Base-by-base conservation (phyloP, 2,329 filamentous ascomycete genomes). In the Calonectria naviculata region DNA sequence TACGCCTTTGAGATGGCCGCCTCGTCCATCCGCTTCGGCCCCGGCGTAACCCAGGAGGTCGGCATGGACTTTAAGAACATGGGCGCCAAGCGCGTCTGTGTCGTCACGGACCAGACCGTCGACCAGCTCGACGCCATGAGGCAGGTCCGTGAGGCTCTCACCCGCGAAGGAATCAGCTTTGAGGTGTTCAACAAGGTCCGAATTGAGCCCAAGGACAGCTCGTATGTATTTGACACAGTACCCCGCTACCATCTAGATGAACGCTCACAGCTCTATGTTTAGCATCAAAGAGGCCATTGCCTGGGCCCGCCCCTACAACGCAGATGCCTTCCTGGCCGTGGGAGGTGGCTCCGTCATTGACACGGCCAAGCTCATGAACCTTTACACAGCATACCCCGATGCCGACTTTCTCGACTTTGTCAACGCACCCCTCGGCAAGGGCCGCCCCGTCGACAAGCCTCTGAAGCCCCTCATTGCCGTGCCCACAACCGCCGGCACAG, bases 1-100 rank as follows among this genome's bases (percentile, higher is more conserved):
- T 99, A 99, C 85, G 97, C 97, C 17, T 99, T 99, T 81, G 97
- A 99, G 83, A 97, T 99, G 96, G 97, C 97, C 0, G 95, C 97
- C 1, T 97, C 94, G 1, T 94, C 93, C 31, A 98, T 99, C 79
- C 92, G 97, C 15, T 99, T 98, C 78, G 97, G 97, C 0, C 94
- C 95, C 0, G 97, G 97, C 7, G 94, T 93, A 68, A 99, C 97
- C 28, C 94, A 95, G 83, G 97, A 99, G 84, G 95, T 99, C 24
- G 97, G 97, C 74, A 98, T 98, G 97, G 97, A 99, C 84, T 92
- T 98, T 76, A 93, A 92, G 84, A 98, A 99, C 81, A 89, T 99
- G 87, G 93, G 94, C 17, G 92, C 93, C 8, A 93, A 94, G 86
- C 92, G 92, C 52, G 96, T 99, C 69, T 94, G 94, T 81, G 94